These are phyloP conservation scores for Tympanopsis confertula DNA, from an alignment of 2,329 filamentous ascomycete species.

Conservation along the genomic window DNA sequence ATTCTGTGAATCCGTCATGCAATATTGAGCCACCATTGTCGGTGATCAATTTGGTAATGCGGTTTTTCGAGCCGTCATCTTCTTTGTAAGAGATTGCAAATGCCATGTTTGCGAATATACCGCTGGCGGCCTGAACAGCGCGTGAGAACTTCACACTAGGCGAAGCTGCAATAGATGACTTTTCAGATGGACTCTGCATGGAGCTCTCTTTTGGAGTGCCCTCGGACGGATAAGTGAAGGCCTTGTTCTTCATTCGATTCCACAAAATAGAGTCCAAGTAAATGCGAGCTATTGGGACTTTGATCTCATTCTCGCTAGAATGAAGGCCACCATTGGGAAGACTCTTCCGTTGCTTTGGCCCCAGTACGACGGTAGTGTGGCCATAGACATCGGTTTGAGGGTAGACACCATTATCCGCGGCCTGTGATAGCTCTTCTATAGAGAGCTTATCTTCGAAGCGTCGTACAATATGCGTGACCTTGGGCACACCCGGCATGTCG, in stretches of 20 bases:
- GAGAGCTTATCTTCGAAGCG: slow-evolving; percentile 22
- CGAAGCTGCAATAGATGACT: background rate
- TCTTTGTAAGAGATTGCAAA: background rate
- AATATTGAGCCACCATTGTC: background rate
- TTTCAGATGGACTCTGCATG: background rate
- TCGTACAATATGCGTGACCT: slow-evolving; percentile 25
- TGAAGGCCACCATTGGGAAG: slow-evolving; percentile 17
- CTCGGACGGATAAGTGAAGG: slow-evolving; percentile 12
- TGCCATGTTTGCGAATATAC: background rate
- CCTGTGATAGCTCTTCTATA: slow-evolving; percentile 11
- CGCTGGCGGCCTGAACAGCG: background rate
- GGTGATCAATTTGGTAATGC: background rate
- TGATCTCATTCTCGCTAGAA: slow-evolving; percentile 17
- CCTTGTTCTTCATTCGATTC: slow-evolving; percentile 27
- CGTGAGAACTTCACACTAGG: background rate
- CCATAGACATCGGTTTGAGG: slow-evolving; percentile 26
- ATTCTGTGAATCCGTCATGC: background rate
- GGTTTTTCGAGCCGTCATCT: background rate
- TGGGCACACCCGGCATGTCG: slow-evolving; percentile 25
- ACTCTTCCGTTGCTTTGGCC: slow-evolving; percentile 26
- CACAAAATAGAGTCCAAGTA: slow-evolving; percentile 32
- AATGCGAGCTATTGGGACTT: slow-evolving; percentile 27
- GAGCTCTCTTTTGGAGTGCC: background rate
- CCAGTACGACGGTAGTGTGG: slow-evolving; percentile 23
- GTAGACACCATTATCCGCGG: background rate